Base-by-base conservation (phyloP, 768 basidiomycete genomes). In the Lactarius hengduanensis region DNA sequence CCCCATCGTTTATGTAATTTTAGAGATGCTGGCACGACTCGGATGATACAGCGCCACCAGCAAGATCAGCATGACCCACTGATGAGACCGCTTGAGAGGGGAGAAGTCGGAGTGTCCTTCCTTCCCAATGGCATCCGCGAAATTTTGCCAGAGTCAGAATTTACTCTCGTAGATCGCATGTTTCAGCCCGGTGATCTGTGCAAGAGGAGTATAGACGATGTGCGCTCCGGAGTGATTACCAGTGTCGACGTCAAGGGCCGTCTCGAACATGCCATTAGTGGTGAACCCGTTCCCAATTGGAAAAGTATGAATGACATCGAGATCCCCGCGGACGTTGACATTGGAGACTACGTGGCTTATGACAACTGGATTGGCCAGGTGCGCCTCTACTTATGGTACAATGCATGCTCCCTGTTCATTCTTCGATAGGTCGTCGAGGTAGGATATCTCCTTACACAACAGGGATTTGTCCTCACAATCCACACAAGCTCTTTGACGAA, bases 341-440 rank as follows among this genome's bases (percentile, higher is more conserved):
- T 90, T 45, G 89, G 90, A 7, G 92, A 95, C 76, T 92, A 88
- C 78, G 91, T 96, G 57, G 79, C 87, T 20, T 86, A 86, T 72
- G 84, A 90, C 70, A 86, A 93, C 74, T 97, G 95, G 94, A 80
- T 96, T 72, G 94, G 94, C 61, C 92, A 94, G 82, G 92, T 91
- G 74, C 74, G 84, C 65, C 64, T 28, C 64, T 66, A 53, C 57
- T 64, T 60, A 43, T 22, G 50, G 55, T 55, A 41, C 63, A 43
- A 54, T 63, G 56, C 64, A 72, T 55, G 69, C 62, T 38, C 34
- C 36, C 10, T 13, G 22, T 55, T 66, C 22, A 55, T 62, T 58
- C 34, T 69, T 62, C 34, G 68, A 40, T 67, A 91, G 88, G 82
- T 94, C 53, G 84, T 92, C 62, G 92, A 94, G 84, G 91, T 93